phyloP scores from a whole-genome alignment of 108 stramenopile species.

The Stephanodiscus triporus region DNA sequence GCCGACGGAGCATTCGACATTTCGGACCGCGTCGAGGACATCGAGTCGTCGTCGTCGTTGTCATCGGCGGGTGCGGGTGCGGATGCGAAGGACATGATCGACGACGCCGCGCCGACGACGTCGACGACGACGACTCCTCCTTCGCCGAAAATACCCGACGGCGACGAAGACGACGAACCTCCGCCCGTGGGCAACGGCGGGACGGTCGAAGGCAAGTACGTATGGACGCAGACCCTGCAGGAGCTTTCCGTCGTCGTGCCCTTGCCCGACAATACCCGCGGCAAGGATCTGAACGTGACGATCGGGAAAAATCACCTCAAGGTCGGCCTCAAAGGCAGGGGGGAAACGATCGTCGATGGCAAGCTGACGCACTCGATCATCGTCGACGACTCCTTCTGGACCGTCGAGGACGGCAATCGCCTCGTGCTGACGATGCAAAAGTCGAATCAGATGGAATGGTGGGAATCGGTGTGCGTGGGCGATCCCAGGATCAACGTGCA shows the following conservation, averaged over 20 bases:
- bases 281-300: conserved; percentile 84
- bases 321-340: conserved; percentile 73
- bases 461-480: conserved; percentile 88
- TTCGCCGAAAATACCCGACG: too few species aligned
- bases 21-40: conserved; percentile 13
- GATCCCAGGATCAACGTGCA: conserved; percentile 96
- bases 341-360: conserved; percentile 77
- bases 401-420: conserved; percentile 93
- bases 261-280: conserved; percentile 89
- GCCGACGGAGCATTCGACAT: conserved; percentile 75
- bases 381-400: conserved; percentile 99
- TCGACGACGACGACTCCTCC: conserved; percentile 38
- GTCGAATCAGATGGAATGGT: conserved; percentile 98
- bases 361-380: conserved; percentile 88
- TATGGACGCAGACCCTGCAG: conserved; percentile 97
- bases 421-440: conserved; percentile 87
- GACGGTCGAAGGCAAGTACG: conserved; percentile 85
- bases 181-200: conserved; percentile 97
- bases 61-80: conserved; percentile 2
- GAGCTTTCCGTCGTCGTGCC: conserved; percentile 89
- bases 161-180: conserved; percentile 62
- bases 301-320: conserved; percentile 84
- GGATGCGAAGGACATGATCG: neutral
- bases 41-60: conserved; percentile 8
- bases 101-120: neutral